phyloP scores from a whole-genome alignment of 768 basidiomycete species.

The Phanerochaete sordida region DNA sequence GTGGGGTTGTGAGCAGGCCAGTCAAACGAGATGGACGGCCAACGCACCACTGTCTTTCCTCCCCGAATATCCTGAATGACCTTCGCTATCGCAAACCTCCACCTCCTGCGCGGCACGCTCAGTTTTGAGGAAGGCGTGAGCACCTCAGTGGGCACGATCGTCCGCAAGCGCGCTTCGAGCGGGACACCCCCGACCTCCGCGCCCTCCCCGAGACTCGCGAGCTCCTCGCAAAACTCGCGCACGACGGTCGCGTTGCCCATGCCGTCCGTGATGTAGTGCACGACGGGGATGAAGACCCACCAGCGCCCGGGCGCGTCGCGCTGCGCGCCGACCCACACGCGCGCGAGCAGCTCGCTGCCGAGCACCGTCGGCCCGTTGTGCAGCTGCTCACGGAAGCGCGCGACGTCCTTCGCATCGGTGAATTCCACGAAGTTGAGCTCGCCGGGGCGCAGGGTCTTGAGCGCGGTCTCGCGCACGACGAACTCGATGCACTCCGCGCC shows the following conservation, averaged over 20 bases:
- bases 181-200: background rate
- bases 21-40: background rate
- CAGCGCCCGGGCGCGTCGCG: conserved; percentile 31
- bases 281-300: conserved; percentile 41
- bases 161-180: background rate
- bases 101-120: background rate
- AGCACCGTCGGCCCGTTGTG: conserved; percentile 33
- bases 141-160: background rate
- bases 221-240: conserved; percentile 32
- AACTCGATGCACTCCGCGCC: conserved; percentile 33
- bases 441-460: conserved; percentile 27
- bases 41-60: background rate
- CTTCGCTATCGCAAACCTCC: background rate
- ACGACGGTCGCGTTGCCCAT: conserved; percentile 38
- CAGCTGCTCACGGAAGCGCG: conserved; percentile 26
- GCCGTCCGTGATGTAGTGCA: conserved; percentile 52
- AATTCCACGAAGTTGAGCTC: conserved; percentile 38
- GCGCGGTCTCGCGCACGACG: conserved; percentile 35
- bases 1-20: conserved; percentile 2
- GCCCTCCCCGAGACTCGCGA: conserved; percentile 23
- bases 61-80: background rate
- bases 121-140: background rate
- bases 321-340: conserved; percentile 36
- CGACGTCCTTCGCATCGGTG: conserved; percentile 30
- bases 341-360: conserved; percentile 37